Evolutionary conservation across 768 basidiomycete genomes (phyloP), one percentile per base, ranked within the genome.

Genomic region (Mycena amicta): DNA sequence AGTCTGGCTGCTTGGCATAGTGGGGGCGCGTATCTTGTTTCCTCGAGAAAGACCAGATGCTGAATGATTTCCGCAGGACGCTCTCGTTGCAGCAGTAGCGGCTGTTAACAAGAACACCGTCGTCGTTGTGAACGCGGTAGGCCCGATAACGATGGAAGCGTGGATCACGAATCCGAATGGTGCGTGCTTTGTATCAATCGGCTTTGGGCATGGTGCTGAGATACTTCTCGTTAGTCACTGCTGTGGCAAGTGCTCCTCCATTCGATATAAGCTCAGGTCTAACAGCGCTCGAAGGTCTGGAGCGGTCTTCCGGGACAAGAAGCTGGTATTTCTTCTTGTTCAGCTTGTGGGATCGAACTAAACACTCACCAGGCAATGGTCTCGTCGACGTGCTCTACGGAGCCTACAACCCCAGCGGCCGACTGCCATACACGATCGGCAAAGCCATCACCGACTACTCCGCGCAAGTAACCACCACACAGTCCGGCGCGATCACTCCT

Each of bases 121-220:
- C 31, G 88, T 90, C 37, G 80, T 90, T 11, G 77, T 89, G 4
- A 84, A 90, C 67, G 78, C 81, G 6, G 86, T 88, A 46, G 88
- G 88, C 0, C 80, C 83, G 0, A 80, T 87, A 50, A 75, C 76
- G 28, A 73, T 82, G 73, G 83, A 87, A 69, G 61, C 78, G 22
- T 87, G 86, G 83, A 81, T 84, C 40, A 76, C 78, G 52, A 75
- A 87, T 61, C 70, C 77, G 2, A 87, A 88, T 67, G 75, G 71
- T 77, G 56, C 28, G 74, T 16, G n/a, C n/a, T n/a, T n/a, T n/a
- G 43, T 51, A 20, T 29, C 25, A 37, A 16, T 4, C 3, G 4
- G 23, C 3, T 18, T 20, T 4, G 4, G 20, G 20, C 49, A 2
- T 3, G 23, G 5, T 27, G 55, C 22, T 54, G 23, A 33, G 22